phyloP scores from a whole-genome alignment of 331 rosid species.

The Erythrophleum ivorense region DNA sequence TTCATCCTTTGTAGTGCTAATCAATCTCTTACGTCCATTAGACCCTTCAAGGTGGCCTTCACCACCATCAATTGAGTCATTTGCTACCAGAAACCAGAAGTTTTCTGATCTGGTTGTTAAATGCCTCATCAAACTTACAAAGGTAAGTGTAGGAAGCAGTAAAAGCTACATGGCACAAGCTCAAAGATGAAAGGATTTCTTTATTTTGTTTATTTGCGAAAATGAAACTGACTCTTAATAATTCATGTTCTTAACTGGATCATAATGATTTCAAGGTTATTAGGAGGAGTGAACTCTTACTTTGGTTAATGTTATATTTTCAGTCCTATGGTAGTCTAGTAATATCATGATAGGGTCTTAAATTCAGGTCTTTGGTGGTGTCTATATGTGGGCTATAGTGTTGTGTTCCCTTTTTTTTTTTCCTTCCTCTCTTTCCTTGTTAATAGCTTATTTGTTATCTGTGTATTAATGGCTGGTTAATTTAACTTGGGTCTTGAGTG shows the following conservation, averaged over 20 bases:
- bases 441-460: neutral
- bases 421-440: neutral
- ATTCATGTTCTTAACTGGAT: conserved; percentile 12
- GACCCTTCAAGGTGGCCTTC: conserved; percentile 99
- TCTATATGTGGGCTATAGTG: neutral
- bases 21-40: conserved; percentile 81
- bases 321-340: neutral
- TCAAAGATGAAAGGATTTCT: conserved; percentile 23
- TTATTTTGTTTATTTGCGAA: conserved; percentile 2
- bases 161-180: neutral
- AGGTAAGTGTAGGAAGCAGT: conserved; percentile 55
- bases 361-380: neutral
- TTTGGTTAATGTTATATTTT: neutral
- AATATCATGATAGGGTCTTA: neutral
- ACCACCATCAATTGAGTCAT: conserved; percentile 79
- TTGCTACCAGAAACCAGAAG: conserved; percentile 90
- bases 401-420: neutral
- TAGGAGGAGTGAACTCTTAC: neutral
- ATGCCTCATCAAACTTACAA: conserved; percentile 96
- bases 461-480: neutral
- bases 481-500: neutral
- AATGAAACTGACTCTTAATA: conserved; percentile 4
- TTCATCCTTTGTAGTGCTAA: conserved; percentile 91
- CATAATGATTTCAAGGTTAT: neutral
- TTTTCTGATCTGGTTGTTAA: conserved; percentile 96